Conservation (phyloP, 2,329 filamentous ascomycete genomes). For the Myriosclerotinia duriaeana region DNA sequence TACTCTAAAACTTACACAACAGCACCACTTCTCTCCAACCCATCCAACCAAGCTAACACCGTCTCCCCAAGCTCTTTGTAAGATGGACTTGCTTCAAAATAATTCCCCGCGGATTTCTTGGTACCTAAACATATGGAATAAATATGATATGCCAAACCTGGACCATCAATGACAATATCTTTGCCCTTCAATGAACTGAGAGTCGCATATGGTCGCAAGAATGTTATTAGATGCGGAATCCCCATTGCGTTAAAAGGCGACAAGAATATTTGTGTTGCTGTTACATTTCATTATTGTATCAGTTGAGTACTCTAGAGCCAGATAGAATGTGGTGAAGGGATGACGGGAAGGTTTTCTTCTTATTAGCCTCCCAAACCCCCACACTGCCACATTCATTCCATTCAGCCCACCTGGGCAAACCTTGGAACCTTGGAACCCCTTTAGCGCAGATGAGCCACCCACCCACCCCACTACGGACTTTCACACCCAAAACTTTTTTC, state of each 20-base stretch:
- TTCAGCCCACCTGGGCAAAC: too few relatives aligned
- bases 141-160: constrained; percentile 73
- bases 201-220: constrained; percentile 54
- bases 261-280: not conserved
- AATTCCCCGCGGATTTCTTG: constrained; percentile 44
- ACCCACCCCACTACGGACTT: not conserved
- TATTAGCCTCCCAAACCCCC: too few relatives aligned
- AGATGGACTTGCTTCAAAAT: constrained; percentile 54
- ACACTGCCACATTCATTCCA: too few relatives aligned
- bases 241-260: constrained; percentile 50
- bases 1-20: constrained; percentile 52
- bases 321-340: too few relatives aligned
- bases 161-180: constrained; percentile 68
- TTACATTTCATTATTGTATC: not conserved
- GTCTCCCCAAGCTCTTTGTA: constrained; percentile 63
- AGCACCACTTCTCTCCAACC: constrained; percentile 55
- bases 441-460: constrained; percentile 5
- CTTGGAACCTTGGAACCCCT: too few relatives aligned
- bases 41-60: constrained; percentile 61
- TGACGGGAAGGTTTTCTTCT: too few relatives aligned
- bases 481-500: constrained; percentile 18
- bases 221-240: constrained; percentile 55
- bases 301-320: too few relatives aligned
- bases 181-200: constrained; percentile 45
- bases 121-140: constrained; percentile 55